phyloP scores from a whole-genome alignment of 1,139 yeast genomes.

The Pichia sp. region DNA sequence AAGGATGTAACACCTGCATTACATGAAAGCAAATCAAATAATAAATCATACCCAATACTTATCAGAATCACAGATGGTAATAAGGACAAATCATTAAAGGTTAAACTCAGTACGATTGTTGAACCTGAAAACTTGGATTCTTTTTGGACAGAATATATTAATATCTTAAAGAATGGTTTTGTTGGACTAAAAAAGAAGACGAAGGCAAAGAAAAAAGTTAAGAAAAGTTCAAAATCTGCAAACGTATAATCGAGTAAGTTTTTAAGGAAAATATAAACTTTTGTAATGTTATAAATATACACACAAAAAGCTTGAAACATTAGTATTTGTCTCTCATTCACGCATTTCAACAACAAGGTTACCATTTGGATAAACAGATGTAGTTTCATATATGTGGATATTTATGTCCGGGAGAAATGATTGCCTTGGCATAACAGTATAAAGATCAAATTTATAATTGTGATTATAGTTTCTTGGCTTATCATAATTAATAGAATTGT shows the following conservation, averaged over 20 bases:
- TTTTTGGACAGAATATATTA: conserved; percentile 27
- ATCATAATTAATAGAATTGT: conserved; percentile 15
- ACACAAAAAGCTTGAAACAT: conserved; percentile 37
- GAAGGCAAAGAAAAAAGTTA: conserved; percentile 26
- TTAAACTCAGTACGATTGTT: conserved; percentile 27
- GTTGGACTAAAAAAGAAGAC: conserved; percentile 25
- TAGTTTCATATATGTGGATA: conserved; percentile 35
- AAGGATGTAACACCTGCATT: conserved; percentile 12
- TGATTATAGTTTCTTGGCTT: conserved; percentile 39
- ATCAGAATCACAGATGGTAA: conserved; percentile 60
- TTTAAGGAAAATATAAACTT: no score
- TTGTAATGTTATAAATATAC: no score
- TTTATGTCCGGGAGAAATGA: conserved; percentile 29
- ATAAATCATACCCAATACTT: conserved; percentile 40
- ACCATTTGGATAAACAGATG: conserved; percentile 54
- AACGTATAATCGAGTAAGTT: no score
- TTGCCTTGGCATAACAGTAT: conserved; percentile 50
- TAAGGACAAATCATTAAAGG: conserved; percentile 25
- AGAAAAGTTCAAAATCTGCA: conserved; percentile 13
- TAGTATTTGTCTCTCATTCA: neutral
- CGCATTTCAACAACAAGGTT: conserved; percentile 36
- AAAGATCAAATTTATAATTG: conserved; percentile 40
- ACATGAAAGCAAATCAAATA: conserved; percentile 7
- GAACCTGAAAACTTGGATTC: conserved; percentile 23
- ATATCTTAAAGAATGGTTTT: conserved; percentile 23